Percentiles rank a stretch among this genome's conserved stretches.
phyloP scores from a whole-genome alignment of 176 grass and related monocot species.

The Raddia distichophylla region DNA sequence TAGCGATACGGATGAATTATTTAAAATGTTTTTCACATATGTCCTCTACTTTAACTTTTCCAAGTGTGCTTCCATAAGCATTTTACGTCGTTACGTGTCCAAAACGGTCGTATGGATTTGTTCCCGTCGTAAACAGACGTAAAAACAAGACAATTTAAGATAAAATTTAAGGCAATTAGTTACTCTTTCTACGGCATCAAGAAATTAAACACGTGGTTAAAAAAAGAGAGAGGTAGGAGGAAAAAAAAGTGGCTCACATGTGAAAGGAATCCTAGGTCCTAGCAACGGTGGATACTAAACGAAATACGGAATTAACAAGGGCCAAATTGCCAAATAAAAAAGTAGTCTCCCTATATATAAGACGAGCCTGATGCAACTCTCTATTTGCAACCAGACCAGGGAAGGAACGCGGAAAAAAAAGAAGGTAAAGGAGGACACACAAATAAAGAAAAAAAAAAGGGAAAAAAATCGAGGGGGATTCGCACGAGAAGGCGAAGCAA shows the following conservation, averaged over 20 bases:
- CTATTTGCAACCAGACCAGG: neutral
- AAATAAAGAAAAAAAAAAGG: neutral
- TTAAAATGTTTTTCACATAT: no score
- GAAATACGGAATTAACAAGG: neutral
- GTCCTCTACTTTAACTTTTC: no score
- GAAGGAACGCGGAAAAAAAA: conserved; percentile 20
- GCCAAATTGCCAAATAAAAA: neutral
- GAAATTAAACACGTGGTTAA: conserved; percentile 13
- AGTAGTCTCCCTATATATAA: conserved; percentile 14
- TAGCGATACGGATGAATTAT: no score
- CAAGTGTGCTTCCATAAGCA: no score
- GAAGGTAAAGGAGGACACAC: neutral
- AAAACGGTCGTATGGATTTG: no score
- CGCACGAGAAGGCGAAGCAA: conserved; percentile 40
- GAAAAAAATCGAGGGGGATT: conserved; percentile 22
- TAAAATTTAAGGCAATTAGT: no score
- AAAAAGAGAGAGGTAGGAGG: neutral
- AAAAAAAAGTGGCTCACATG: neutral
- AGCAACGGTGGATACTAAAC: conserved; percentile 21
- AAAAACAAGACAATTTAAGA: no score
- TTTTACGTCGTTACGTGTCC: no score
- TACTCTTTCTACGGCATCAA: conserved; percentile 16
- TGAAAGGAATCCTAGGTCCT: conserved; percentile 40
- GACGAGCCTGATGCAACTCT: neutral
- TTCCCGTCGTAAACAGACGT: no score